Conservation (phyloP, 202 grass and related monocot genomes). For the Schoenoplectus triqueter region DNA sequence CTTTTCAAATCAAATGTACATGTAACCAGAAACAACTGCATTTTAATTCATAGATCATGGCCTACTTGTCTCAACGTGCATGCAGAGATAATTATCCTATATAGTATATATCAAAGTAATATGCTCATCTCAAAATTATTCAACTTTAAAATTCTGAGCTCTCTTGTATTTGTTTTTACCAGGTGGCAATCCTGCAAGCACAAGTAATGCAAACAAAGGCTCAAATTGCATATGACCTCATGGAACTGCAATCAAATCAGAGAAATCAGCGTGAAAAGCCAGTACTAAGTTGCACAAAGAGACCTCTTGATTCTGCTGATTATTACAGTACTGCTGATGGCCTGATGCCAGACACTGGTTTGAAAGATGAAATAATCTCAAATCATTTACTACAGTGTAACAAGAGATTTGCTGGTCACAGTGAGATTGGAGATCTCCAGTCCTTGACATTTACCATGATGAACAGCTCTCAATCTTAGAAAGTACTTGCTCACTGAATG, state of each 20-base stretch:
- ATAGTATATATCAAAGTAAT: conserved; percentile 2
- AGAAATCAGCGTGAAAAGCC: conserved; percentile 56
- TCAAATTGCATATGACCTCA: conserved; percentile 60
- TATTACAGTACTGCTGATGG: conserved; percentile 19
- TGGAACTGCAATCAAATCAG: conserved; percentile 50
- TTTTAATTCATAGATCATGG: background rate
- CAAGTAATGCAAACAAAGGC: conserved; percentile 82
- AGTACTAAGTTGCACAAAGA: conserved; percentile 40
- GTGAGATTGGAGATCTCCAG: conserved; percentile 64
- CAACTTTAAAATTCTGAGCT: conserved; percentile 5
- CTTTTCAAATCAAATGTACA: conserved; percentile 19
- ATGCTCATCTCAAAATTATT: conserved; percentile 25
- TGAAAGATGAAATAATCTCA: conserved; percentile 50
- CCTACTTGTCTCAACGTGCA: background rate
- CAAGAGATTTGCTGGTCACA: conserved; percentile 48
- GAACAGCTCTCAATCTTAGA: conserved; percentile 56
- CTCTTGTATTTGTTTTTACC: background rate
- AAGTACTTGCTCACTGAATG: background rate
- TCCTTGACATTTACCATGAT: conserved; percentile 76
- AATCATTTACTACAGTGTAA: conserved; percentile 51
- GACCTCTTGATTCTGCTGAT: conserved; percentile 34
- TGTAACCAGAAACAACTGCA: background rate
- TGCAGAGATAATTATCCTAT: background rate
- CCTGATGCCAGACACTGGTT: conserved; percentile 50
- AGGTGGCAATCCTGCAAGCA: conserved; percentile 85